Evolutionary conservation across 108 stramenopile genomes (phyloP).

Genomic region (Pseudonitzschia pungens): DNA sequence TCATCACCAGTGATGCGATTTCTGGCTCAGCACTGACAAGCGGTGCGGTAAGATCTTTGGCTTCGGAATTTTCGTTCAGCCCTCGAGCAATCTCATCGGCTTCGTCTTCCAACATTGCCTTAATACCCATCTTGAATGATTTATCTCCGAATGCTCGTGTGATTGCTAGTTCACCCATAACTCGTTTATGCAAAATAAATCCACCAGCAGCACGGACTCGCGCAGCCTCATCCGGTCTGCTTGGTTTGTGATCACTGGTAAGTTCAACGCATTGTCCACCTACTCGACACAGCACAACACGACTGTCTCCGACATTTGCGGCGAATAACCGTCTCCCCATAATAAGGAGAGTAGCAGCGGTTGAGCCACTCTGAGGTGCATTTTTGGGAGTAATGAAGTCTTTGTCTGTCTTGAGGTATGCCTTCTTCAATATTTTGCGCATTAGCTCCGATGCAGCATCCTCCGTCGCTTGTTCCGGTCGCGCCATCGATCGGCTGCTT

Average conservation of each 20-base stretch:
- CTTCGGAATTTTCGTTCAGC: constrained; percentile 68
- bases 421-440: constrained; percentile 81
- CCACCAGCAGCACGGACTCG: constrained; percentile 93
- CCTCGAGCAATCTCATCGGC: constrained; percentile 74
- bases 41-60: constrained; percentile 84
- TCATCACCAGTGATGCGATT: constrained; percentile 90
- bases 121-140: constrained; percentile 96
- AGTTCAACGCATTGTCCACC: constrained; percentile 90
- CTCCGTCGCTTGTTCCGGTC: constrained; percentile 70
- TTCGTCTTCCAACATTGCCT: constrained; percentile 88
- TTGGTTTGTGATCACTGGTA: constrained; percentile 96
- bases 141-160: constrained; percentile 97
- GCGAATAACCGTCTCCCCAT: constrained; percentile 90
- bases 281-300: constrained; percentile 88
- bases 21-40: constrained; percentile 91
- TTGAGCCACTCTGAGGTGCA: constrained; percentile 91
- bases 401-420: constrained; percentile 90
- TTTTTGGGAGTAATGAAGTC: constrained; percentile 89
- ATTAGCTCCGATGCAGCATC: constrained; percentile 88
- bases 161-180: constrained; percentile 98
- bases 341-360: constrained; percentile 89
- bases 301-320: constrained; percentile 96
- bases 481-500: constrained; percentile 59
- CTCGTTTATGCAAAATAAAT: constrained; percentile 94
- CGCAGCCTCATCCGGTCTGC: constrained; percentile 92